Evolutionary conservation across 1,284 basidiomycete species (phyloP).

Genomic region (Trametes sp.): DNA sequence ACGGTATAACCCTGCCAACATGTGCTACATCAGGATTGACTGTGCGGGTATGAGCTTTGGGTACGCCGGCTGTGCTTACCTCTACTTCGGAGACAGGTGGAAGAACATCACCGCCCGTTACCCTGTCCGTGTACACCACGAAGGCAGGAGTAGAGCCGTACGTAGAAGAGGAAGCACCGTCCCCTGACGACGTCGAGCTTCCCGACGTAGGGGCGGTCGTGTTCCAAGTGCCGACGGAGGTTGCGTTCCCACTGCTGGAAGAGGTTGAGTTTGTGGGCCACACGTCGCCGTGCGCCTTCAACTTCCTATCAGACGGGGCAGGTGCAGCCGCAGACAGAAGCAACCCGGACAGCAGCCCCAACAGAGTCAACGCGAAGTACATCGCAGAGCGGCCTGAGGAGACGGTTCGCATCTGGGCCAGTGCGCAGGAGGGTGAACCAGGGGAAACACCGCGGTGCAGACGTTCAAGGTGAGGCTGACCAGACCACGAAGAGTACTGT

Average conservation of each 20-base stretch:
- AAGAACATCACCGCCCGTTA: constrained; percentile 13
- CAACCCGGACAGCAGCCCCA: neutral
- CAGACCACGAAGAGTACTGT: neutral
- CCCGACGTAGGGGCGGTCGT: neutral
- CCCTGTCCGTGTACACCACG: constrained; percentile 24
- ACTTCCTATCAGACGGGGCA: neutral
- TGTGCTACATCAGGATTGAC: neutral
- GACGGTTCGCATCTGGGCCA: constrained; percentile 2
- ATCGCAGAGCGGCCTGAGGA: neutral
- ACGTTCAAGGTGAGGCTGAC: neutral
- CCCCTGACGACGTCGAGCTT: neutral
- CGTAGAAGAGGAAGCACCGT: no score
- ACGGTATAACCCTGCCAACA: constrained; percentile 52
- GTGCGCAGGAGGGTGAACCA: neutral
- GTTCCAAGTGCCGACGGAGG: neutral
- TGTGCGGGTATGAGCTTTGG: no score
- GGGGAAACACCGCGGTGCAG: neutral
- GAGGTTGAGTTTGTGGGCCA: neutral
- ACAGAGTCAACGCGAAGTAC: neutral
- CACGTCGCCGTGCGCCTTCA: neutral
- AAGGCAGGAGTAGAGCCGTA: constrained; percentile 23
- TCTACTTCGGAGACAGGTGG: constrained; percentile 19
- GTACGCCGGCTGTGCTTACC: neutral
- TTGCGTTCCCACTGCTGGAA: neutral
- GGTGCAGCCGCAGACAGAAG: neutral